Percentiles rank a stretch among this genome's conserved stretches.
phyloP scores from a whole-genome alignment of 2,329 filamentous ascomycete genomes.

The Colletotrichum plurivorum region DNA sequence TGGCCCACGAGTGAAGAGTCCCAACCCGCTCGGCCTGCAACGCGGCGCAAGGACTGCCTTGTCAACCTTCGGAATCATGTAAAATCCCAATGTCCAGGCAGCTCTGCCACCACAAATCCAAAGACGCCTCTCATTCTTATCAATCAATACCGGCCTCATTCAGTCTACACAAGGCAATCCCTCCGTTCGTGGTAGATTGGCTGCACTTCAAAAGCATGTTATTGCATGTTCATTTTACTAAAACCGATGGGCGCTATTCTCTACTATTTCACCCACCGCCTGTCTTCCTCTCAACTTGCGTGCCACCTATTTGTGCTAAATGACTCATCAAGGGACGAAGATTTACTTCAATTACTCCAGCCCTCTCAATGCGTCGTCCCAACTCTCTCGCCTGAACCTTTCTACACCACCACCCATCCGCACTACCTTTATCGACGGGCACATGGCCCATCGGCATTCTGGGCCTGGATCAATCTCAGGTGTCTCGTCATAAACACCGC shows the following conservation, averaged over 20 bases:
- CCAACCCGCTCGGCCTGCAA: constrained; percentile 17
- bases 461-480: constrained; percentile 2
- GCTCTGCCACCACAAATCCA: constrained; percentile 2
- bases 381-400: constrained; percentile 36
- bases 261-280: constrained; percentile 38
- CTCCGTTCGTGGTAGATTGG: not conserved
- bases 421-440: constrained; percentile 4
- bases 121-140: not conserved
- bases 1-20: constrained; percentile 6
- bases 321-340: constrained; percentile 39
- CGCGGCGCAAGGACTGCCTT: constrained; percentile 14
- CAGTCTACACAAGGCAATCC: not conserved
- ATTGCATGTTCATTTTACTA: constrained; percentile 35
- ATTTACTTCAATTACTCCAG: constrained; percentile 36
- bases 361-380: constrained; percentile 24
- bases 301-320: constrained; percentile 23
- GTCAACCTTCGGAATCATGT: not conserved
- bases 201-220: constrained; percentile 14
- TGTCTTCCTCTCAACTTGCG: constrained; percentile 30
- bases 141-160: not conserved
- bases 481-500: constrained; percentile 6
- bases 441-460: not conserved
- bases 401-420: constrained; percentile 21
- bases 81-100: constrained; percentile 4
- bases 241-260: constrained; percentile 37